Base-by-base conservation (phyloP, 2,329 filamentous ascomycete genomes). In the Trichoderma hamatum region DNA sequence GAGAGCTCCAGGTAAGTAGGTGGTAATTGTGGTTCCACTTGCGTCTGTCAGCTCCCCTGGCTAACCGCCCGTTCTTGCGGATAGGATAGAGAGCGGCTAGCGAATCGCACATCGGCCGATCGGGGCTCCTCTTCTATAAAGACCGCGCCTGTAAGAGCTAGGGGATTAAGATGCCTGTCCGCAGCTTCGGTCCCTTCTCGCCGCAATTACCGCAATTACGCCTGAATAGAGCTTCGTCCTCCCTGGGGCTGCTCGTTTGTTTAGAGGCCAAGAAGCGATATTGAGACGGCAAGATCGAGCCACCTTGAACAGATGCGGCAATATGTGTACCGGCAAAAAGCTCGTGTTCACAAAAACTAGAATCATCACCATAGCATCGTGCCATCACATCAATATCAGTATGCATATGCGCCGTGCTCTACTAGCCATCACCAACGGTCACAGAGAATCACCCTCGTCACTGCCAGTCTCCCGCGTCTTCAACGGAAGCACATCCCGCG, bases 71-170 rank as follows among this genome's bases (percentile, higher is more conserved):
- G 32, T n/a, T 24, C 14, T 28, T 26, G 34, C 24, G 19, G 46
- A 49, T 43, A 43, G 32, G 49, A 54, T 55, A 30, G 56, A 52
- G 10, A 54, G 51, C 61, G 32, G n/a, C 52, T 55, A 32, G 32
- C 34, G 43, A 55, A 54, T 55, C 32, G 61, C 26, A 64, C n/a
- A 64, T 55, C 49, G 61, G 32, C 51, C 34, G 61, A 64, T 64
- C 61, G 61, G 52, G 36, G 21, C 28, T 52, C 28, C 30, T 51
- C 60, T 32, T 36, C 14, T 26, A 24, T 13, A 36, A 34, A 3
- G 32, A 30, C 61, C 51, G 34, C 32, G 28, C 28, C 43, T 28
- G 21, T 24, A 34, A 14, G 32, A 26, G 21, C 36, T 36, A 34
- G 60, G 13, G 19, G 39, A 19, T 7, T 62, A 3, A 34, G 13